A percentile compares a stretch with the other conserved stretches of the same genome.
These are phyloP conservation scores for Gnomoniopsis smithogilvyi DNA, from an alignment of 2,329 filamentous ascomycete species.

Conservation along the genomic window DNA sequence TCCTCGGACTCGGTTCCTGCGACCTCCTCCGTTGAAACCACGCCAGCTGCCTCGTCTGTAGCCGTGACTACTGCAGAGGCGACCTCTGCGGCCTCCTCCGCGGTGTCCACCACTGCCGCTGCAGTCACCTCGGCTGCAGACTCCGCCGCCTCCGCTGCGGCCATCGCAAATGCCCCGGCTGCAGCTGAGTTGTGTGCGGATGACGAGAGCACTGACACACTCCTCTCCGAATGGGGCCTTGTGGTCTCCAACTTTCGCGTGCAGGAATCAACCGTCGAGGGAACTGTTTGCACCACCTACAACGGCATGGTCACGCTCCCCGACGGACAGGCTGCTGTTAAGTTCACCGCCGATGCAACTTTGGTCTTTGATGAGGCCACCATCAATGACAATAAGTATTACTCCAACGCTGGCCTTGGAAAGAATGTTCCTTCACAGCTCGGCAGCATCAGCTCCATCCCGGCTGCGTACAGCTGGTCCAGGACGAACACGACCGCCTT, in stretches of 20 bases:
- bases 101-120: background rate
- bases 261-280: constrained; percentile 4
- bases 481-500: constrained; percentile 9
- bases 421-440: constrained; percentile 6
- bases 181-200: constrained; percentile 5
- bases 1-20: too few species aligned
- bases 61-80: background rate
- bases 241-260: constrained; percentile 9
- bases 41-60: too few species aligned
- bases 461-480: constrained; percentile 9
- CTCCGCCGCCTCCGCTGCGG: background rate
- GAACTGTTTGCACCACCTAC: constrained; percentile 11
- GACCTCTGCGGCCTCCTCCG: background rate
- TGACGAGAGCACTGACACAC: constrained; percentile 4
- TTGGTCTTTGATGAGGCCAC: constrained; percentile 8
- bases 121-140: background rate
- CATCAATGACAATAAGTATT: constrained; percentile 11
- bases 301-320: constrained; percentile 7
- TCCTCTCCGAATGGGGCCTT: constrained; percentile 7
- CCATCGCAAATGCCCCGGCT: constrained; percentile 4
- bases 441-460: constrained; percentile 4
- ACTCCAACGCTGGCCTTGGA: constrained; percentile 9
- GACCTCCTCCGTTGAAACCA: too few species aligned
- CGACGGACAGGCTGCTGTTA: background rate
- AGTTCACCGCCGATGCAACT: constrained; percentile 12